Conservation (phyloP, 2,329 filamentous ascomycete species). For the Fusarium marasasianum region DNA sequence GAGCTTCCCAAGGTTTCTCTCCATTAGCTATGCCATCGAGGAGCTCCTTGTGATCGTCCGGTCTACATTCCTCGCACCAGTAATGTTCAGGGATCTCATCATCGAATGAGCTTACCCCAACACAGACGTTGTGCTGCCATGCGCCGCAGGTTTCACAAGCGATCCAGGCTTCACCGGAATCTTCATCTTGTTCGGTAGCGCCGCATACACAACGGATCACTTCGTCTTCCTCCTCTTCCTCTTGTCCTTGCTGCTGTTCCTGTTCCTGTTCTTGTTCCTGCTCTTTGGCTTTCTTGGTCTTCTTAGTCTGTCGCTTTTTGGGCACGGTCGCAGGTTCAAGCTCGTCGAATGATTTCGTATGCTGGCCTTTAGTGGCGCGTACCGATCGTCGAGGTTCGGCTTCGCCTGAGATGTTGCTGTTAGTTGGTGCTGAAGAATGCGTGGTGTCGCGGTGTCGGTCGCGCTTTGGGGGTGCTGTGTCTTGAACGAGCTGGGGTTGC, state of each 20-base stretch:
- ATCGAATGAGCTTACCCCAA: constrained; percentile 82
- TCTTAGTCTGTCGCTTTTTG: constrained; percentile 62
- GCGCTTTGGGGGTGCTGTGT: constrained; percentile 9
- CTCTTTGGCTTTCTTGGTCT: constrained; percentile 67
- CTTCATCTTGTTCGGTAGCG: constrained; percentile 83
- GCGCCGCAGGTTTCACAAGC: constrained; percentile 91
- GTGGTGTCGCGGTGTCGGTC: constrained; percentile 14
- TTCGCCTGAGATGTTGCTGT: constrained; percentile 52
- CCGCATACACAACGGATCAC: constrained; percentile 95
- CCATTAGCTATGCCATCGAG: constrained; percentile 81
- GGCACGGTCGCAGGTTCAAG: constrained; percentile 67
- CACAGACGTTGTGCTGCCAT: constrained; percentile 98
- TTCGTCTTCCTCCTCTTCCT: constrained; percentile 65
- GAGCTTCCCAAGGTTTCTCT: constrained; percentile 86
- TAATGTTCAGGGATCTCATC: constrained; percentile 85
- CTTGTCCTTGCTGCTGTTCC: constrained; percentile 61
- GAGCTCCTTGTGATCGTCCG: constrained; percentile 83
- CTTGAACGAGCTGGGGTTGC: constrained; percentile 15
- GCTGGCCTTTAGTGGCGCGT: constrained; percentile 95
- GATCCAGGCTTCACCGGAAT: constrained; percentile 92
- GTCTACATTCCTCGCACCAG: constrained; percentile 90
- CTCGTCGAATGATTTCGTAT: constrained; percentile 86
- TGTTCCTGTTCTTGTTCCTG: constrained; percentile 53
- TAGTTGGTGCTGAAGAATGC: constrained; percentile 30
- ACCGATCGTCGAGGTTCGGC: constrained; percentile 90